phyloP scores from a whole-genome alignment of 129 eudicot species.

The Lactuca saligna region DNA sequence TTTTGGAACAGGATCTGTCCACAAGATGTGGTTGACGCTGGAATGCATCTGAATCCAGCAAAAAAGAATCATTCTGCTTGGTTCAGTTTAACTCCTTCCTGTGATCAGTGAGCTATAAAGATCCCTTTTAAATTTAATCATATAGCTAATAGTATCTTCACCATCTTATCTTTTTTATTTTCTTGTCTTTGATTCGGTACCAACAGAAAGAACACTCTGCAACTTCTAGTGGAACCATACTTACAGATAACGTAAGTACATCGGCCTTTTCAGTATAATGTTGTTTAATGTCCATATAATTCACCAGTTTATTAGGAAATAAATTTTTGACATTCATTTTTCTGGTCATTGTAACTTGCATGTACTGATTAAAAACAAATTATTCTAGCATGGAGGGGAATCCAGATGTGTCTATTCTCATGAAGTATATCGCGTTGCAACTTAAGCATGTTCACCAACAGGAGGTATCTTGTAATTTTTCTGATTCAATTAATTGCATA shows the following conservation, averaged over 20 bases:
- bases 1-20: background rate
- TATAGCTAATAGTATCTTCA: background rate
- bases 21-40: background rate
- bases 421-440: background rate
- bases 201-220: background rate
- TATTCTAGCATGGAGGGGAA: conserved; percentile 1
- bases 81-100: background rate
- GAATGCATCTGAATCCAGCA: background rate
- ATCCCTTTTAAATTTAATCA: background rate
- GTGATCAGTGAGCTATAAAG: background rate
- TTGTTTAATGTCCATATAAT: background rate
- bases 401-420: conserved; percentile 13
- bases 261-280: background rate
- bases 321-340: background rate
- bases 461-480: conserved; percentile 4
- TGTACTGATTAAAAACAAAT: background rate
- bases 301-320: background rate
- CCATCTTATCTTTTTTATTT: too few relatives aligned
- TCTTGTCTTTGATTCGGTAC: background rate
- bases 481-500: background rate
- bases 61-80: background rate
- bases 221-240: background rate
- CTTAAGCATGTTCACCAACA: background rate
- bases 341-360: background rate
- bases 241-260: background rate